These are phyloP conservation scores for Exophiala mesophila DNA, from an alignment of 2,329 filamentous ascomycete species.

Conservation along the genomic window DNA sequence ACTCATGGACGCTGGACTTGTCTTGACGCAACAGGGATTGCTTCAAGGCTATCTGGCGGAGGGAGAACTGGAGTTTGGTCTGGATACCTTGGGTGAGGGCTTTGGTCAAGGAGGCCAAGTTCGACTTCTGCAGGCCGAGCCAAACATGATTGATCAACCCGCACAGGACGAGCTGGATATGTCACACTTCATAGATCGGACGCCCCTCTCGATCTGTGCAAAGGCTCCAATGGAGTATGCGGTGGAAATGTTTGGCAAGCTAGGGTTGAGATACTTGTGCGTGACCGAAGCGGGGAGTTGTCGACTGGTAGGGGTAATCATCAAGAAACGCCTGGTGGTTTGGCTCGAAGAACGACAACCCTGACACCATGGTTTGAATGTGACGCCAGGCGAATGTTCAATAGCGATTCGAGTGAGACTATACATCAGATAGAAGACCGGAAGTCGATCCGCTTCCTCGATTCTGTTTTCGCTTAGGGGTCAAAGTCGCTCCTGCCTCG, in stretches of 20 bases:
- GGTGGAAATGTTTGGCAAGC: constrained; percentile 56
- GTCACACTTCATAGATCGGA: constrained; percentile 49
- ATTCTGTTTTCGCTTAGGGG: too few species aligned
- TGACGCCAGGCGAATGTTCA: too few species aligned
- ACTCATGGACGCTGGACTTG: constrained; percentile 54
- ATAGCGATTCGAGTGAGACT: too few species aligned
- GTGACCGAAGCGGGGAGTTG: constrained; percentile 50
- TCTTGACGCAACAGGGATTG: constrained; percentile 46
- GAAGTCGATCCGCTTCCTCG: too few species aligned
- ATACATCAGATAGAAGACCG: too few species aligned
- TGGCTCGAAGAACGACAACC: constrained; percentile 43
- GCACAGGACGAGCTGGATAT: constrained; percentile 40
- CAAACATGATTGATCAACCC: constrained; percentile 1
- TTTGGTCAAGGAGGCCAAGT: constrained; percentile 15
- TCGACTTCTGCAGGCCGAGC: constrained; percentile 11
- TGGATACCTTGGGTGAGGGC: constrained; percentile 35
- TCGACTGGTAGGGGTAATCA: constrained; percentile 49
- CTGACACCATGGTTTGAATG: too few species aligned
- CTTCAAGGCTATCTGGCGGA: constrained; percentile 54
- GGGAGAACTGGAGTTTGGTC: constrained; percentile 49
- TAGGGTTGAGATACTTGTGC: constrained; percentile 52
- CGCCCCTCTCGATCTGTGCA: constrained; percentile 47
- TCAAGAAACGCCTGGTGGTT: constrained; percentile 54
- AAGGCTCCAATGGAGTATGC: constrained; percentile 55
- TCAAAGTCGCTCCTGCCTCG: too few species aligned